Conservation (phyloP, 1,139 yeast species). For the Hemisphaericaspora xylofermentans region DNA sequence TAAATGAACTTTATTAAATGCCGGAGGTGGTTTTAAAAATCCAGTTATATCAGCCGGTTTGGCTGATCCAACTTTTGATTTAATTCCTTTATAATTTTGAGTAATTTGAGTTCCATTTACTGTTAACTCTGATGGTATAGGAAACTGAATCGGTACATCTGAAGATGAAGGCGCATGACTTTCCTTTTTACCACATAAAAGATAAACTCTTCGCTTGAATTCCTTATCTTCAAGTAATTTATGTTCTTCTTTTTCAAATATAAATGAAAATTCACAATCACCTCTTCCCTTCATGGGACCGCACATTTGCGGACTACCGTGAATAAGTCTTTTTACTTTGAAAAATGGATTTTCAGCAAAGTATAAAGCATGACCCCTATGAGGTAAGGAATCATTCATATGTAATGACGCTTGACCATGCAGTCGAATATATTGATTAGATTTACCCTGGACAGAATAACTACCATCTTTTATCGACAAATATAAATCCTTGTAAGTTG, state of each 20-base stretch:
- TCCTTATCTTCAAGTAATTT: constrained; percentile 17
- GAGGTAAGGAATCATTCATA: constrained; percentile 19
- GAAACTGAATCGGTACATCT: constrained; percentile 52
- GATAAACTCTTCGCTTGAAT: constrained; percentile 32
- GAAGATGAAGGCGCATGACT: constrained; percentile 23
- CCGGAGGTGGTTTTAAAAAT: constrained; percentile 28
- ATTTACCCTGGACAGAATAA: constrained; percentile 13
- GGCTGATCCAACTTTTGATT: constrained; percentile 61
- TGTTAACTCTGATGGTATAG: constrained; percentile 55
- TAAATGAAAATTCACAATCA: constrained; percentile 36
- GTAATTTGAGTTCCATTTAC: constrained; percentile 48
- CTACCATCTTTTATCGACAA: constrained; percentile 23
- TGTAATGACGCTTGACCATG: constrained; percentile 4
- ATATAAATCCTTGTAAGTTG: constrained; percentile 33
- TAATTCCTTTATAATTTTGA: constrained; percentile 58
- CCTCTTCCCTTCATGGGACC: constrained; percentile 37
- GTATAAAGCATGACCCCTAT: constrained; percentile 36
- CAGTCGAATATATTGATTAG: neutral
- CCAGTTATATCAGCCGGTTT: constrained; percentile 65
- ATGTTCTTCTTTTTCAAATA: constrained; percentile 38
- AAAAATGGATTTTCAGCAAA: constrained; percentile 57
- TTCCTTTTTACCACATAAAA: constrained; percentile 47
- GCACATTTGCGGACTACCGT: constrained; percentile 40
- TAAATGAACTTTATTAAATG: constrained; percentile 43
- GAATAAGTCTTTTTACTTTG: constrained; percentile 40